Evolutionary conservation across 176 grass and related monocot genomes (phyloP).

Genomic region (Oryza meyeriana): DNA sequence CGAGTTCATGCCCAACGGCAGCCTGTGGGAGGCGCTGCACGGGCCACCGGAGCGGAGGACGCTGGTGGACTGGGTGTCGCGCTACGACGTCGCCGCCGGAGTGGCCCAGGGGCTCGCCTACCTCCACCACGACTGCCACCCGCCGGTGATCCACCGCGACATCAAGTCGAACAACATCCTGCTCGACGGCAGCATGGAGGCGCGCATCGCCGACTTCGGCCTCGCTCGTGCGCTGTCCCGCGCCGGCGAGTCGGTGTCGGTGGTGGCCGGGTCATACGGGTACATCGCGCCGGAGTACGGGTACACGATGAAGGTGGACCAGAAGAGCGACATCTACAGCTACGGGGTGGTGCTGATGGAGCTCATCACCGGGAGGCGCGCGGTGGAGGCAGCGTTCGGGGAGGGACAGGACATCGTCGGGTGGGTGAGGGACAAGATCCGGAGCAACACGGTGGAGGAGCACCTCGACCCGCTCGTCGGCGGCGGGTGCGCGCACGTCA

Average conservation of each 20-base stretch:
- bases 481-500: slow-evolving; percentile 61
- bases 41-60: slow-evolving; percentile 32
- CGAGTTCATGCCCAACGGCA: slow-evolving; percentile 98
- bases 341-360: slow-evolving; percentile 96
- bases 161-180: slow-evolving; percentile 98
- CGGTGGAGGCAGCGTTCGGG: slow-evolving; percentile 77
- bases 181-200: slow-evolving; percentile 73
- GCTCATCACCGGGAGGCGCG: slow-evolving; percentile 63
- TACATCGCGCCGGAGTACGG: slow-evolving; percentile 98
- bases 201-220: slow-evolving; percentile 84
- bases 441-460: slow-evolving; percentile 57
- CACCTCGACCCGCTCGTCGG: slow-evolving; percentile 60
- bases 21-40: slow-evolving; percentile 91
- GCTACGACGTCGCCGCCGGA: slow-evolving; percentile 79
- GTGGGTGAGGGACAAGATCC: slow-evolving; percentile 74
- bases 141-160: slow-evolving; percentile 87
- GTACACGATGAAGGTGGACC: slow-evolving; percentile 94
- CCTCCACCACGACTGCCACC: slow-evolving; percentile 96
- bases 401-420: slow-evolving; percentile 81
- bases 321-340: slow-evolving; percentile 99
- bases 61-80: slow-evolving; percentile 75
- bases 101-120: slow-evolving; percentile 85
- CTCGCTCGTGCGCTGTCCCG: slow-evolving; percentile 58
- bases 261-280: slow-evolving; percentile 89
- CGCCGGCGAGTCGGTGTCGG: slow-evolving; percentile 63